These are phyloP conservation scores for Phytophthora pistaciae DNA, from an alignment of 352 stramenopile genomes.

Conservation along the genomic window DNA sequence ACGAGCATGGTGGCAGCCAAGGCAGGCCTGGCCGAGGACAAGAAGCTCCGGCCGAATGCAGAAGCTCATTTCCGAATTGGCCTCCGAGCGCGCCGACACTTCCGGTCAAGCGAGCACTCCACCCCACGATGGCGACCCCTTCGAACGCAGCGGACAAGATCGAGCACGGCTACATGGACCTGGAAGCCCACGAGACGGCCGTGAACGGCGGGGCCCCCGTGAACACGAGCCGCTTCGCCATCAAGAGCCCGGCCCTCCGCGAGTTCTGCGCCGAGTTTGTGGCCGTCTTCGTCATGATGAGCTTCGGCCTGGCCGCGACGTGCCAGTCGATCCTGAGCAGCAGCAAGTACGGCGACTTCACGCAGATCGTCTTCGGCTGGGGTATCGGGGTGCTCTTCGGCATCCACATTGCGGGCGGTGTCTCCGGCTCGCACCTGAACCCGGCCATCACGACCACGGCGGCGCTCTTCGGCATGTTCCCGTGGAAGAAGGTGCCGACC, in stretches of 20 bases:
- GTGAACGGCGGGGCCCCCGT: conserved; percentile 27
- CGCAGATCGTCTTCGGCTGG: conserved; percentile 51
- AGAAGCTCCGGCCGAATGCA: conserved; percentile 1
- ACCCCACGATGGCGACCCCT: conserved; percentile 23
- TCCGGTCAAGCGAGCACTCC: conserved; percentile 10
- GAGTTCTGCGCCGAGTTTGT: conserved; percentile 50
- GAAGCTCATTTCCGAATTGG: conserved; percentile 36
- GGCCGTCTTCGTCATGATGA: conserved; percentile 52
- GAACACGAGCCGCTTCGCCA: conserved; percentile 37
- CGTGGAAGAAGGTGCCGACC: conserved; percentile 60
- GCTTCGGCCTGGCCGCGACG: conserved; percentile 44
- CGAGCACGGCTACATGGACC: conserved; percentile 43
- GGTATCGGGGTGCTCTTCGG: conserved; percentile 58
- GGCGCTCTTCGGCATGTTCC: conserved; percentile 42
- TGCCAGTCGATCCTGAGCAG: conserved; percentile 45
- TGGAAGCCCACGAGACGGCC: conserved; percentile 35
- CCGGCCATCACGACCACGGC: conserved; percentile 43
- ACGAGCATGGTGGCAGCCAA: conserved; percentile 15
- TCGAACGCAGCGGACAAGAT: conserved; percentile 37
- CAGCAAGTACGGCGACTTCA: conserved; percentile 41
- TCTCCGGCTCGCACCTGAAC: conserved; percentile 59
- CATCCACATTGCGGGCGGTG: conserved; percentile 52
- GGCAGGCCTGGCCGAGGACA: neutral
- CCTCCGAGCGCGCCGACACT: conserved; percentile 25
- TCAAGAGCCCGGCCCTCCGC: conserved; percentile 45